A percentile compares a stretch with the other conserved stretches of the same genome.
These are phyloP conservation scores for Hypoxylon subgilvum DNA, from an alignment of 495 filamentous ascomycete species.

Conservation along the genomic window DNA sequence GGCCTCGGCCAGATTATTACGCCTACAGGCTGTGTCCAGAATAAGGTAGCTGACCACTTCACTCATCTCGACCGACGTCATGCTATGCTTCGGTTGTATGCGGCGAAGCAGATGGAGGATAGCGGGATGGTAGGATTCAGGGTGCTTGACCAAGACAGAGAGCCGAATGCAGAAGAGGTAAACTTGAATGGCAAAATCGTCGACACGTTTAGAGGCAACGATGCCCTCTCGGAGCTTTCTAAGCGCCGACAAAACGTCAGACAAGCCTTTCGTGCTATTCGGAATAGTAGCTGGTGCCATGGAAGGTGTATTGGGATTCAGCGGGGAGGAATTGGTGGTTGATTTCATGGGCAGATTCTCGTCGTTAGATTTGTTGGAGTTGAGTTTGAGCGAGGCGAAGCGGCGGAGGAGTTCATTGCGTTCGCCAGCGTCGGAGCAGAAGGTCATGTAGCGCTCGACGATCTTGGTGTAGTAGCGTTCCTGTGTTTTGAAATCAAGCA, in stretches of 20 bases:
- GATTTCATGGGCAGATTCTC: conserved; percentile 17
- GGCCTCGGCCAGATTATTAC: conserved; percentile 74
- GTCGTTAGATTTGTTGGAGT: conserved; percentile 28
- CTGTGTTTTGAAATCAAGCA: conserved; percentile 76
- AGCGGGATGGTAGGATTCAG: conserved; percentile 88
- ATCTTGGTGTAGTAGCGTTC: conserved; percentile 86
- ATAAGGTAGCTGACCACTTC: conserved; percentile 82
- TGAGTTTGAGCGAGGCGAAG: conserved; percentile 68
- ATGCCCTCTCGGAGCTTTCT: conserved; percentile 91
- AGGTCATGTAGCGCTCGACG: conserved; percentile 81
- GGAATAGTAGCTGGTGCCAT: conserved; percentile 25
- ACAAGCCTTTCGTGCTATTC: conserved; percentile 48
- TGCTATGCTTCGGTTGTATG: conserved; percentile 68
- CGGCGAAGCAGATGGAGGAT: conserved; percentile 75
- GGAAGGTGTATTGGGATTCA: conserved; percentile 2
- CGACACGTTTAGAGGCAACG: conserved; percentile 70
- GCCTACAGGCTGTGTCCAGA: conserved; percentile 85
- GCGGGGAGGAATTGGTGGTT: conserved; percentile 4
- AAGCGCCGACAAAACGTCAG: conserved; percentile 69
- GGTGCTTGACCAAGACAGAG: conserved; percentile 76
- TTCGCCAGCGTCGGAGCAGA: conserved; percentile 73
- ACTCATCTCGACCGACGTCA: conserved; percentile 70
- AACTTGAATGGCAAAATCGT: conserved; percentile 71
- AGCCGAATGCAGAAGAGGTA: conserved; percentile 83
- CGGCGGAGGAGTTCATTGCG: conserved; percentile 72